Percentiles rank a stretch among this genome's conserved stretches.
Conservation (phyloP, 208 protist species). For the Acanthamoeba lenticulata region DNA sequence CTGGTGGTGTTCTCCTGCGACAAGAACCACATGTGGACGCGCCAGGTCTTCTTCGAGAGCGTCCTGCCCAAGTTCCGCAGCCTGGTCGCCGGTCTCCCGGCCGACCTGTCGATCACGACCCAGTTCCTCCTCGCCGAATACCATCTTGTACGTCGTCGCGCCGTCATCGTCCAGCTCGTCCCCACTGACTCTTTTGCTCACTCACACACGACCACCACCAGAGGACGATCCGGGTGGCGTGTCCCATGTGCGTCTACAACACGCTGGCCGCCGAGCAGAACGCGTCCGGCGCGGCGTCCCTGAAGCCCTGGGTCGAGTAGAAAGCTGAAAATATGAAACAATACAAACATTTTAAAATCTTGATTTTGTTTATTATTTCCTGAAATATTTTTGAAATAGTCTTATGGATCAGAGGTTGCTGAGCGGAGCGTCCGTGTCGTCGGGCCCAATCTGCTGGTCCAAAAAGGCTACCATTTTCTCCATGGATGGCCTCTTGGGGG, state of each 20-base stretch:
- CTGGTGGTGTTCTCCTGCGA: constrained; percentile 50
- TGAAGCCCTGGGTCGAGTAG: background rate
- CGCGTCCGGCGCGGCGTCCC: background rate
- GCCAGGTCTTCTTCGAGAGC: constrained; percentile 35
- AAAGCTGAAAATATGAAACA: too few species aligned
- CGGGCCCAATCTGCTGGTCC: background rate
- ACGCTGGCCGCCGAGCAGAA: constrained; percentile 7
- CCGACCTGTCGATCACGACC: background rate
- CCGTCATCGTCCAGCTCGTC: background rate
- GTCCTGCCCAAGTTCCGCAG: constrained; percentile 32
- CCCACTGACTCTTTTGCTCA: background rate
- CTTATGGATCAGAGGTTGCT: too few species aligned
- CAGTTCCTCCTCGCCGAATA: constrained; percentile 10
- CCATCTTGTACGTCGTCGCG: background rate
- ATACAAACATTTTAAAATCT: too few species aligned
- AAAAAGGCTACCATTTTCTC: background rate
- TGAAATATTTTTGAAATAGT: too few species aligned
- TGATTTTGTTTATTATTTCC: too few species aligned
- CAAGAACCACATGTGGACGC: constrained; percentile 20
- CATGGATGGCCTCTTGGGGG: background rate
- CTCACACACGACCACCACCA: background rate
- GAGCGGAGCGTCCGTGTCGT: too few species aligned
- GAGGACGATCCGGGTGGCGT: background rate
- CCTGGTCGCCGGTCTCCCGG: background rate
- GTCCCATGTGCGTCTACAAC: constrained; percentile 24